Evolutionary conservation across 306 rosid species (phyloP).

Genomic region (Sesbania bispinosa): DNA sequence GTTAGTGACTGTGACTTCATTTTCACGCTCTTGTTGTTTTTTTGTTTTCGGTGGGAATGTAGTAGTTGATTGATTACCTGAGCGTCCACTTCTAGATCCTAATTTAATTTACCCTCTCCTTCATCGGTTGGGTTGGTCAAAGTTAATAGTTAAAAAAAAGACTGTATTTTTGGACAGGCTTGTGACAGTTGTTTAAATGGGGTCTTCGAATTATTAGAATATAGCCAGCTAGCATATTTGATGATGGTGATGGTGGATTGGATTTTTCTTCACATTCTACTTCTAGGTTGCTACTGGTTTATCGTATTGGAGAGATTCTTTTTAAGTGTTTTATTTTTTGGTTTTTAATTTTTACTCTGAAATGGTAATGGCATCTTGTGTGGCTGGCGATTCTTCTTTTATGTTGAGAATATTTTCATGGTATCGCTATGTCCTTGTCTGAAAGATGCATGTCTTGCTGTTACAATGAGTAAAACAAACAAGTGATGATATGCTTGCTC

Average conservation of each 20-base stretch:
- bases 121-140: constrained; percentile 22
- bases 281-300: constrained; percentile 2
- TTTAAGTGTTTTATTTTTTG: background rate
- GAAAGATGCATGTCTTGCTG: background rate
- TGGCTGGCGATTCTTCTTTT: constrained; percentile 5
- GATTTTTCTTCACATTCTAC: background rate
- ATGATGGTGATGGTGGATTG: constrained; percentile 4
- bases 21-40: background rate
- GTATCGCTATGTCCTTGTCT: background rate
- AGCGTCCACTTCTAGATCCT: background rate
- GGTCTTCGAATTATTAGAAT: constrained; percentile 25
- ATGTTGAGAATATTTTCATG: background rate
- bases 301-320: too few relatives aligned
- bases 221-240: constrained; percentile 36
- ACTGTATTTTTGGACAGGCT: constrained; percentile 3
- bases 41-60: background rate
- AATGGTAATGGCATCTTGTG: background rate
- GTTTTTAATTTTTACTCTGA: background rate
- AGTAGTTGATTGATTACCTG: background rate
- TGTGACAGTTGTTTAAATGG: constrained; percentile 24
- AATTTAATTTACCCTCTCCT: background rate
- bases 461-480: background rate
- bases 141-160: background rate
- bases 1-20: background rate
- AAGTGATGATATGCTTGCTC: background rate